Conservation (phyloP, 1,139 yeast species). For the Blastobotrys serpentis region DNA sequence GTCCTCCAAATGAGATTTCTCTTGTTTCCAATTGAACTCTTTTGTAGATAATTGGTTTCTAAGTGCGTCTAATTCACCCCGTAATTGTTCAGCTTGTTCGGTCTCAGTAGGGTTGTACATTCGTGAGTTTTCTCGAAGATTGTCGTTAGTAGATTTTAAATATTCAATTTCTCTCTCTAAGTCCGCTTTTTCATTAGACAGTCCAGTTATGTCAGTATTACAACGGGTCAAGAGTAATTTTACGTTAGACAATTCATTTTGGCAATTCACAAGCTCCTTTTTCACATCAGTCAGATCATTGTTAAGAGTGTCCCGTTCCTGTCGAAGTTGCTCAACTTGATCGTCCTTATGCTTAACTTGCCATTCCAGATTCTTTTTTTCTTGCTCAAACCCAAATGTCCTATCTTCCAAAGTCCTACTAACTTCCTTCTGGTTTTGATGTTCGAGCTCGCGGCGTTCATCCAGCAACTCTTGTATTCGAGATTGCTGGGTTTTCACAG, state of each 20-base stretch:
- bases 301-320: slow-evolving; percentile 9
- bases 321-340: slow-evolving; percentile 6
- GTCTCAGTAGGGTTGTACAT: background rate
- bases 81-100: slow-evolving; percentile 22
- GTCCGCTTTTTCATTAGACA: slow-evolving; percentile 25
- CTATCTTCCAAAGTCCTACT: slow-evolving; percentile 16
- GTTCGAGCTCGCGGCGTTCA: slow-evolving; percentile 11
- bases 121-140: slow-evolving; percentile 4
- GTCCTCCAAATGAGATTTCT: slow-evolving; percentile 21
- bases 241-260: slow-evolving; percentile 23
- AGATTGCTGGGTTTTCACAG: slow-evolving; percentile 19
- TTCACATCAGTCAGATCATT: slow-evolving; percentile 9
- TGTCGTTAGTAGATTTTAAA: slow-evolving; percentile 12
- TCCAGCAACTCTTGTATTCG: slow-evolving; percentile 18
- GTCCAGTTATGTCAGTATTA: slow-evolving; percentile 24
- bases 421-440: background rate
- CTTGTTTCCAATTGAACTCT: slow-evolving; percentile 20
- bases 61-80: slow-evolving; percentile 19
- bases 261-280: slow-evolving; percentile 13
- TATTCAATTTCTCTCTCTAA: slow-evolving; percentile 23
- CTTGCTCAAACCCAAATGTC: slow-evolving; percentile 18
- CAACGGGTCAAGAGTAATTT: slow-evolving; percentile 24
- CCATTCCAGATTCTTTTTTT: slow-evolving; percentile 14
- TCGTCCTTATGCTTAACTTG: slow-evolving; percentile 9
- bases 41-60: slow-evolving; percentile 20